Evolutionary conservation across 2,329 filamentous ascomycete species (phyloP), one percentile per base, ranked within the genome.

Genomic region (Calonectria fujianensis): DNA sequence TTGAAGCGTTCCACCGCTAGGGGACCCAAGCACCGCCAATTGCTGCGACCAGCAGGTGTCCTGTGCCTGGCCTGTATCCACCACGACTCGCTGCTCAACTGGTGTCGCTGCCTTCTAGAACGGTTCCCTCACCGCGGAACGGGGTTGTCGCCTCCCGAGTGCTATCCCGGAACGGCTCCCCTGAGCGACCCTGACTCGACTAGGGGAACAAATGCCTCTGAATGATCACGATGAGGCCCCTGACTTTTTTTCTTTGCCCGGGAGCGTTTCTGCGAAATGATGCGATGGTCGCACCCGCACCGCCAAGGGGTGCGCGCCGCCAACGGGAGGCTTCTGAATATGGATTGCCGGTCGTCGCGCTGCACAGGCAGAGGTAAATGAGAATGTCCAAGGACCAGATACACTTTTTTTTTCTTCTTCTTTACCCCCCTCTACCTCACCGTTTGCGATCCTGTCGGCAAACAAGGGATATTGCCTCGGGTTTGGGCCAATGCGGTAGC

Each of bases 111-210:
- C 48, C 80, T 82, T 82, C 81, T 82, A 82, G 81, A 82, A 82
- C 75, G 51, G 75, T 82, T 82, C 81, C 79, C 66, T 76, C 59
- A 70, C 78, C 80, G 80, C 79, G 81, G 80, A 82, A 81, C 78
- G 77, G 76, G 79, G 77, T 72, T 76, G 45, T 75, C 64, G 69
- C 69, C 75, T 69, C 76, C 74, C 77, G 77, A 65, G 57, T 74
- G 76, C 74, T 77, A 69, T 69, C 72, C 79, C 75, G 72, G 74
- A 72, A 75, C 73, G 69, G 57, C 59, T 80, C 75, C 81, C 79
- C 72, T 69, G 61, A 65, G 27, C 20, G 45, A 65, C 51, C 52
- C 72, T 74, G 72, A 74, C 72, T 74, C 72, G 72, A 71, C 68
- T 67, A 72, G 69, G 66, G 57, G 72, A 48, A 48, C 24, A 69